Percentiles rank a stretch among this genome's conserved stretches.
phyloP scores from a whole-genome alignment of 352 stramenopile genomes.

The Aphanomyces stellatus region DNA sequence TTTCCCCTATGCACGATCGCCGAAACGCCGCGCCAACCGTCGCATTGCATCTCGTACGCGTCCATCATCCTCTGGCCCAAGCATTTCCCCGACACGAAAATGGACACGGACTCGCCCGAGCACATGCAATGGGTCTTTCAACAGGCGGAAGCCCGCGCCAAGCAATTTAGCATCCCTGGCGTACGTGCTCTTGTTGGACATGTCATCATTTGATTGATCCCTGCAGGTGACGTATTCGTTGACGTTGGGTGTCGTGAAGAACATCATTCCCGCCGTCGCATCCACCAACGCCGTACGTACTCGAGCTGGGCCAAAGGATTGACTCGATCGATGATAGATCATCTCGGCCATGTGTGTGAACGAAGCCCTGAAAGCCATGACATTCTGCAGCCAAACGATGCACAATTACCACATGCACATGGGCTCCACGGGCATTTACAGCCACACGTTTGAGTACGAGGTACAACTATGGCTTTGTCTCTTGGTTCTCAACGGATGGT shows the following conservation, averaged over 20 bases:
- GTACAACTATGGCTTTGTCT: too few species aligned
- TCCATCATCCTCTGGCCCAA: slow-evolving; percentile 94
- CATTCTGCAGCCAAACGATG: slow-evolving; percentile 92
- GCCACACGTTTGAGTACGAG: slow-evolving; percentile 95
- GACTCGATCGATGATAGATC: slow-evolving; percentile 31
- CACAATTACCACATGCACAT: slow-evolving; percentile 99
- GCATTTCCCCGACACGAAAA: slow-evolving; percentile 90
- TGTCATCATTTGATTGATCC: neutral
- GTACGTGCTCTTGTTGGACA: slow-evolving; percentile 17
- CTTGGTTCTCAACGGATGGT: too few species aligned
- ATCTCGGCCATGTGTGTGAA: slow-evolving; percentile 94
- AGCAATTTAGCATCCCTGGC: slow-evolving; percentile 91
- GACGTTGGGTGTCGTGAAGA: slow-evolving; percentile 97
- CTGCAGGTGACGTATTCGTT: slow-evolving; percentile 90
- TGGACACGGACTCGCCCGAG: slow-evolving; percentile 94
- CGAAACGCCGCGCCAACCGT: slow-evolving; percentile 94
- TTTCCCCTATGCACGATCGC: slow-evolving; percentile 98
- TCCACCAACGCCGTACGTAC: slow-evolving; percentile 89
- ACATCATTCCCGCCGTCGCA: slow-evolving; percentile 96
- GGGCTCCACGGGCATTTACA: slow-evolving; percentile 91
- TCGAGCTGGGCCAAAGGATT: too few species aligned
- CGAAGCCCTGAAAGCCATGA: slow-evolving; percentile 95
- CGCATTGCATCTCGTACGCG: slow-evolving; percentile 97
- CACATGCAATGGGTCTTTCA: slow-evolving; percentile 98
- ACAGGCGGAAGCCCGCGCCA: slow-evolving; percentile 79